Evolutionary conservation across 306 rosid species (phyloP).

Genomic region (Vigna radiata): DNA sequence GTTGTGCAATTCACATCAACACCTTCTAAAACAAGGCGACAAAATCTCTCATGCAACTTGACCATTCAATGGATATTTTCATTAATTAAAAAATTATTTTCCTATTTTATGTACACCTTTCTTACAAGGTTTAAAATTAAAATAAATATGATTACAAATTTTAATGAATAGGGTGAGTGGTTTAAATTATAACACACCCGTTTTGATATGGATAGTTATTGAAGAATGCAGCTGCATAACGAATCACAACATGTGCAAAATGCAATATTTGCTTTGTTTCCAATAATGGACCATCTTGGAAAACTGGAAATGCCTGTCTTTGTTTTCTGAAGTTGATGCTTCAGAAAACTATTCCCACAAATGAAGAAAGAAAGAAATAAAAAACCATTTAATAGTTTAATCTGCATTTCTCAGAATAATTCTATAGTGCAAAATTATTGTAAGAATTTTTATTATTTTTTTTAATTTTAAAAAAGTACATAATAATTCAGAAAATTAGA

Average conservation of each 20-base stretch:
- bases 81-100: too few relatives aligned
- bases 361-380: background rate
- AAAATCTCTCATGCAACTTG: conserved; percentile 40
- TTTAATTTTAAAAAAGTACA: too few relatives aligned
- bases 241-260: conserved; percentile 2
- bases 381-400: too few relatives aligned
- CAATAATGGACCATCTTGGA: background rate
- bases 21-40: conserved; percentile 42
- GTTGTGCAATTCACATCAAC: conserved; percentile 30
- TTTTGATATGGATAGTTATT: conserved; percentile 7
- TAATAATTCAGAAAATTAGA: too few relatives aligned
- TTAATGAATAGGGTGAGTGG: background rate
- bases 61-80: background rate
- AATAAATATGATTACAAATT: background rate
- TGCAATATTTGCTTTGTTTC: conserved; percentile 1
- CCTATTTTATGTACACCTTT: background rate
- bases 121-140: background rate
- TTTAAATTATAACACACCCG: background rate
- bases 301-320: background rate
- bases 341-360: background rate
- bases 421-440: too few relatives aligned
- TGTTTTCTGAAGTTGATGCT: background rate
- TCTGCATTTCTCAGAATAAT: too few relatives aligned
- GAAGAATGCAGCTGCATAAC: background rate
- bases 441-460: too few relatives aligned